A percentile compares a stretch with the other conserved stretches of the same genome.
Evolutionary conservation across 441 rosid species (phyloP).

Genomic region (Melastoma candidum): DNA sequence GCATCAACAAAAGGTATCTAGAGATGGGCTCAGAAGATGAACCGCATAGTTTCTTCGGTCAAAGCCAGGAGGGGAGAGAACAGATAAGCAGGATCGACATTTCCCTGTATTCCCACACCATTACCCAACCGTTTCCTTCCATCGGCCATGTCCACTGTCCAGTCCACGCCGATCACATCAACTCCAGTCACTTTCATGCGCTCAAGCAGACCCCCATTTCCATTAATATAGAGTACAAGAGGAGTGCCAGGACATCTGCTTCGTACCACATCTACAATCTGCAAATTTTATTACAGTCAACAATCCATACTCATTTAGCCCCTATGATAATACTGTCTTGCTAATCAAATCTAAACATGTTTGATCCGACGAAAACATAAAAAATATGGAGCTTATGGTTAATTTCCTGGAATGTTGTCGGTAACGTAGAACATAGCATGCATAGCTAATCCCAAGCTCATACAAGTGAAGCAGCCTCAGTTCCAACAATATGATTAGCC

Average conservation of each 20-base stretch:
- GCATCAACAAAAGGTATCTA: too few relatives aligned
- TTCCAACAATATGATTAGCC: too few relatives aligned
- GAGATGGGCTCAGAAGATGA: neutral
- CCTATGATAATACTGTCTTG: too few relatives aligned
- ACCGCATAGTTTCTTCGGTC: constrained; percentile 84
- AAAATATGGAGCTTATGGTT: too few relatives aligned
- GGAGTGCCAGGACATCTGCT: constrained; percentile 70
- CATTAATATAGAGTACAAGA: constrained; percentile 76
- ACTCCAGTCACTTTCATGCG: constrained; percentile 85
- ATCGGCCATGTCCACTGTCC: constrained; percentile 96
- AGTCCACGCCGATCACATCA: constrained; percentile 94
- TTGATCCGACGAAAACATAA: too few relatives aligned
- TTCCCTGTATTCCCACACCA: constrained; percentile 68
- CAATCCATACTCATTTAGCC: too few relatives aligned
- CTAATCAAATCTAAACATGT: too few relatives aligned
- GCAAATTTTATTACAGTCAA: constrained; percentile 11
- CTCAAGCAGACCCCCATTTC: constrained; percentile 89
- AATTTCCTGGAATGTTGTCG: too few relatives aligned
- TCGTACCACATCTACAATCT: constrained; percentile 58
- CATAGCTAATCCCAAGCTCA: too few relatives aligned
- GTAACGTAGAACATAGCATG: too few relatives aligned
- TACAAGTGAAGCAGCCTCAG: too few relatives aligned
- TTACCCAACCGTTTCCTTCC: constrained; percentile 73
- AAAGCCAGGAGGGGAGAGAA: constrained; percentile 75
- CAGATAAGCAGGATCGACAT: constrained; percentile 80